Conservation (phyloP, 176 grass and related monocot genomes). For the Bonia amplexicaulis region DNA sequence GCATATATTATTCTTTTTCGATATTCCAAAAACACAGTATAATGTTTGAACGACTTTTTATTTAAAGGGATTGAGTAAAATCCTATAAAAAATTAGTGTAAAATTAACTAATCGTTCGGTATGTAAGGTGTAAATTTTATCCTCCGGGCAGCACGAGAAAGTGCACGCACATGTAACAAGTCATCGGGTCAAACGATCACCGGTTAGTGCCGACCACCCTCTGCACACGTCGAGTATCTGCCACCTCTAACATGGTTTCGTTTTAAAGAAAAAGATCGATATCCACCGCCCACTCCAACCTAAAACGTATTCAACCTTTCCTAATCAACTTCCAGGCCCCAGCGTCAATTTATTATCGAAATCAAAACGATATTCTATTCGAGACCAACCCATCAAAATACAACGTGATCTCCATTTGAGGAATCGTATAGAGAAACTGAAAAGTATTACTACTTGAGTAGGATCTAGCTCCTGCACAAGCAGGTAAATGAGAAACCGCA, state of each 20-base stretch:
- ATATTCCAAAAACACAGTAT: background rate
- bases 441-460: background rate
- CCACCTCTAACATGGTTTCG: background rate
- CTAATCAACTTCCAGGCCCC: background rate
- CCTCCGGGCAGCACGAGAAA: background rate
- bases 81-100: background rate
- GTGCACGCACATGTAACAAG: background rate
- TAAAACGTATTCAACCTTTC: conserved; percentile 5
- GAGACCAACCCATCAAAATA: background rate
- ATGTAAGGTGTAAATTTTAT: background rate
- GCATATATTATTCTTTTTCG: background rate
- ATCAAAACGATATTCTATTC: background rate
- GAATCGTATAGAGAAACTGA: background rate
- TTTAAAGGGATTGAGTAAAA: background rate
- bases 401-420: background rate
- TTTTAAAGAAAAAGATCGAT: conserved; percentile 26
- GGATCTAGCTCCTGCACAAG: background rate
- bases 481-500: background rate
- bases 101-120: background rate
- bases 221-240: background rate
- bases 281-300: background rate
- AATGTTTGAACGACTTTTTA: background rate
- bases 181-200: background rate
- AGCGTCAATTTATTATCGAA: background rate
- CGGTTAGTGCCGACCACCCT: background rate